These are phyloP conservation scores for Anethum foeniculum DNA, from an alignment of 140 eudicot genomes.

Conservation along the genomic window DNA sequence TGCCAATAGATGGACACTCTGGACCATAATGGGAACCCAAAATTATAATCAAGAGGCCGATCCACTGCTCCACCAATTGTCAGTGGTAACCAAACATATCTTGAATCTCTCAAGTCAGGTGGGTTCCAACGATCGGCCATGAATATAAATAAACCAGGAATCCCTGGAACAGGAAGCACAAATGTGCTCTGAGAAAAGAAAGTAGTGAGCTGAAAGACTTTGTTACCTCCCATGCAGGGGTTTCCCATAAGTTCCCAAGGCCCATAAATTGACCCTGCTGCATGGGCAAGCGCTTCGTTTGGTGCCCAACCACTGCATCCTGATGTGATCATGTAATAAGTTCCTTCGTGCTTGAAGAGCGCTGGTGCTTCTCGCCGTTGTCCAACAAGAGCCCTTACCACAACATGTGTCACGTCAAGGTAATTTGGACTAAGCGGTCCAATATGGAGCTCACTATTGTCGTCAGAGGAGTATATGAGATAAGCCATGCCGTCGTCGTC, in stretches of 20 bases:
- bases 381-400: slow-evolving; percentile 67
- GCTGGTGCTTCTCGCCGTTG: slow-evolving; percentile 98
- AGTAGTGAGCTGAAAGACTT: slow-evolving; percentile 58
- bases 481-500: slow-evolving; percentile 80
- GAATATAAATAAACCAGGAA: slow-evolving; percentile 56
- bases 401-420: slow-evolving; percentile 46
- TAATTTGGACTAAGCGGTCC: slow-evolving; percentile 74
- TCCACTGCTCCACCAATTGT: slow-evolving; percentile 75
- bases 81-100: slow-evolving; percentile 88
- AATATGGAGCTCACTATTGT: slow-evolving; percentile 87
- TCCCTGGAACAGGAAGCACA: slow-evolving; percentile 73
- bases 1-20: slow-evolving; percentile 90
- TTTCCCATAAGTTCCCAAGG: slow-evolving; percentile 95
- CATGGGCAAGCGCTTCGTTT: slow-evolving; percentile 86
- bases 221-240: slow-evolving; percentile 87
- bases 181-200: slow-evolving; percentile 83
- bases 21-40: slow-evolving; percentile 94
- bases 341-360: slow-evolving; percentile 77
- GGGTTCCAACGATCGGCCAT: slow-evolving; percentile 99
- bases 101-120: slow-evolving; percentile 85
- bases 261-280: slow-evolving; percentile 80
- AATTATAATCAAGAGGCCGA: slow-evolving; percentile 66
- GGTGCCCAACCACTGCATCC: slow-evolving; percentile 99
- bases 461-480: slow-evolving; percentile 75
- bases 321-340: slow-evolving; percentile 93